A percentile compares a stretch with the other conserved stretches of the same genome.
These are phyloP conservation scores for Candida adriatica DNA, from an alignment of 805 yeast species.

Conservation along the genomic window DNA sequence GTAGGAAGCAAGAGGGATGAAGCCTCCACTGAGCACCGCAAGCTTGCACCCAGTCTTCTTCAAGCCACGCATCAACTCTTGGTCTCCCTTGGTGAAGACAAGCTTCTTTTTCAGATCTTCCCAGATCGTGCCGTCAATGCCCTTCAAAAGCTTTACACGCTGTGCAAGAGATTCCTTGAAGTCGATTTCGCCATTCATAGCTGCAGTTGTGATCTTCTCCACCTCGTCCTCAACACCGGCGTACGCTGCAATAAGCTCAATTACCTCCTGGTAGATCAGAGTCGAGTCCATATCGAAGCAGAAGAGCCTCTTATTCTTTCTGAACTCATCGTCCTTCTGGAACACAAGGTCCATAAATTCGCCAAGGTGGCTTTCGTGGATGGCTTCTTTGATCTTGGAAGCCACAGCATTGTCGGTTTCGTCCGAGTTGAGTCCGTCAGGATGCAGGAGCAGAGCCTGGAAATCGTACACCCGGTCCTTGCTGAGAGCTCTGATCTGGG, in stretches of 20 bases:
- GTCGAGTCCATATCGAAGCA: slow-evolving; percentile 99
- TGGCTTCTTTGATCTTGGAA: slow-evolving; percentile 8
- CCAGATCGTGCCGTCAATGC: slow-evolving; percentile 75
- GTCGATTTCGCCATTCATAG: slow-evolving; percentile 96
- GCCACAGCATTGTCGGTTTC: slow-evolving; percentile 12
- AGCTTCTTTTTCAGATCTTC: slow-evolving; percentile 67
- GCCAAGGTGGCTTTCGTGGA: slow-evolving; percentile 13
- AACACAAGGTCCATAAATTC: slow-evolving; percentile 35
- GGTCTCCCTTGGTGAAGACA: slow-evolving; percentile 79
- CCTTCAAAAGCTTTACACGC: slow-evolving; percentile 76
- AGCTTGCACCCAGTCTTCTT: slow-evolving; percentile 55
- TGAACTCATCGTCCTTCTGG: slow-evolving; percentile 29
- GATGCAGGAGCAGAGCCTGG: slow-evolving; percentile 12
- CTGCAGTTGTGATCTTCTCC: slow-evolving; percentile 81
- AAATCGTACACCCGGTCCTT: slow-evolving; percentile 35
- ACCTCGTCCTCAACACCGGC: slow-evolving; percentile 89
- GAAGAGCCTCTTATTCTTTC: slow-evolving; percentile 45
- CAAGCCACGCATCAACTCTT: slow-evolving; percentile 58
- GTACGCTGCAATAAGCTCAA: slow-evolving; percentile 89
- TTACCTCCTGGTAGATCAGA: slow-evolving; percentile 90
- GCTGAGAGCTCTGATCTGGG: slow-evolving; percentile 25
- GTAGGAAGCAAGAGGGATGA: slow-evolving; percentile 77
- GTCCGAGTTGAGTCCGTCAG: slow-evolving; percentile 15
- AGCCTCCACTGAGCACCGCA: slow-evolving; percentile 94
- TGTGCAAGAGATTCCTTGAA: slow-evolving; percentile 72